Evolutionary conservation across 805 yeast genomes (phyloP), one percentile per base, ranked within the genome.

Genomic region (Candida mattraensis): DNA sequence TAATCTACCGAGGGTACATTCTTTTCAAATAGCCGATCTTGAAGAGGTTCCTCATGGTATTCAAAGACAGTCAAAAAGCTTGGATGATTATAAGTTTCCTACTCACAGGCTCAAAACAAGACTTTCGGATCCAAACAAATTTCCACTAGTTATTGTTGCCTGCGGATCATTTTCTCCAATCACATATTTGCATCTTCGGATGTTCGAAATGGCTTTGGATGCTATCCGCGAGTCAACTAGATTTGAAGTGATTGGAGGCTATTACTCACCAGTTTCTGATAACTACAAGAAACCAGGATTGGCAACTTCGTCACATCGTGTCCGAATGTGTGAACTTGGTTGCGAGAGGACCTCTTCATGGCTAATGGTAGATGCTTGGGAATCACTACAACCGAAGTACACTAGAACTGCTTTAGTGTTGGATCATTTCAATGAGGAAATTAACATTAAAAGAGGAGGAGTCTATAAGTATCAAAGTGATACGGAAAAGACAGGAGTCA

Each of bases 361-460:
- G 99, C 71, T 93, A 24, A 93, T 93, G 99, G 99, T 93, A 18
- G 99, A 93, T 60, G 97, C 98, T 1, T 93, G 99, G 99, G 99
- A 93, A 65, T 83, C 94, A 3, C 69, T 93, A 42, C 99, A 93
- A 62, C 85, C 86, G 1, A 73, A 79, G 29, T 93, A 93, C 60
- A 87, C 95, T 18, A 74, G 99, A 48, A 93, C 99, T 0, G 97
- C 98, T 2, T 74, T 87, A 36, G 99, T 93, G 5, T 71, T 93
- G 55, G 99, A 93, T 59, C 99, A 93, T 61, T 93, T 93, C 64
- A 91, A 93, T 61, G 87, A 89, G 54, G 99, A 93, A 54, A 83
- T 93, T 47, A 93, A 93, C 59, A 78, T 88, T 42, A 86, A 84
- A 56, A 69, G 95, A 39, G 89, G 94, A 14, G 99, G 99, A 11